Conservation (phyloP, 306 rosid genomes). For the Dryas octopetala region DNA sequence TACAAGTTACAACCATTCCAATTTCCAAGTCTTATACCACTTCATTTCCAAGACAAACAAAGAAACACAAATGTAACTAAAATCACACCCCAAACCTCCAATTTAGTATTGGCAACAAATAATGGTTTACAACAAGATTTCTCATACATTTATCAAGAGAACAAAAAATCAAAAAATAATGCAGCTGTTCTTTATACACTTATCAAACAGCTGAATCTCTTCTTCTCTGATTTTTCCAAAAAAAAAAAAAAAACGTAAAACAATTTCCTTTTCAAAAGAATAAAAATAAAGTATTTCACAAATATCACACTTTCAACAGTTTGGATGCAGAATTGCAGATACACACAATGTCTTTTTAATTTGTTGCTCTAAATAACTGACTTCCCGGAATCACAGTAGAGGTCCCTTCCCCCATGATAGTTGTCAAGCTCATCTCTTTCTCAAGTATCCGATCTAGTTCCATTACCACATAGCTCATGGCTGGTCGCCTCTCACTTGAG, state of each 20-base stretch:
- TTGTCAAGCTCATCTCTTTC: conserved; percentile 78
- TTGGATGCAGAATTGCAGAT: conserved; percentile 10
- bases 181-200: conserved; percentile 76
- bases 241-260: not conserved
- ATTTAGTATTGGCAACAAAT: conserved; percentile 52
- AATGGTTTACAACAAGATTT: conserved; percentile 44
- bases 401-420: conserved; percentile 86
- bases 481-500: conserved; percentile 76
- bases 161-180: conserved; percentile 26
- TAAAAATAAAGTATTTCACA: conserved; percentile 32
- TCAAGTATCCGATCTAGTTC: conserved; percentile 75
- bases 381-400: conserved; percentile 76
- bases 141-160: conserved; percentile 32
- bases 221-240: conserved; percentile 35
- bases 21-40: too few species aligned
- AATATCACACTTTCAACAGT: conserved; percentile 31
- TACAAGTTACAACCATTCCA: too few species aligned
- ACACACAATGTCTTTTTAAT: conserved; percentile 28
- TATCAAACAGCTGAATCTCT: conserved; percentile 54
- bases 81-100: conserved; percentile 45
- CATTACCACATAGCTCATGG: conserved; percentile 67
- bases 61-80: too few species aligned
- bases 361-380: conserved; percentile 55
- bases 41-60: too few species aligned
- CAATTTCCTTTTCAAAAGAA: not conserved